Evolutionary conservation across 2,329 filamentous ascomycete genomes (phyloP).

Genomic region (Fusarium humuli): DNA sequence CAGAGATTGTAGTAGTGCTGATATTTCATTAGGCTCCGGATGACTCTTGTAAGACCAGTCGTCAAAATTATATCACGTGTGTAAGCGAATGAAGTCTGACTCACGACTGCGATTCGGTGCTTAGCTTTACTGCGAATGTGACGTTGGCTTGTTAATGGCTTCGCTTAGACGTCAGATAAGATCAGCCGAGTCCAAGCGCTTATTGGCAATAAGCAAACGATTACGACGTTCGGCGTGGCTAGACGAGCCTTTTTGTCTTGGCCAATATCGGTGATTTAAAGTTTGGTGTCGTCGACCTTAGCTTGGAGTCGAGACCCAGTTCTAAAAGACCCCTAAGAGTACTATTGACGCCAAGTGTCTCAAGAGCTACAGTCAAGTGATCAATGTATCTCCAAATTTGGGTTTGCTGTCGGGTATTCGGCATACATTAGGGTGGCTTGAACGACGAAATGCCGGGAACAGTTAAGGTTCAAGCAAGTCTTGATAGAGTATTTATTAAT

Average conservation of each 20-base stretch:
- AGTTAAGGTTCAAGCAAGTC: background rate
- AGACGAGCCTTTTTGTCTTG: background rate
- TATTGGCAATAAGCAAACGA: background rate
- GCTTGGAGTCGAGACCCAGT: background rate
- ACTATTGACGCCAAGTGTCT: background rate
- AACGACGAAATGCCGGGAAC: background rate
- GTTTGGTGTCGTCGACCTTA: background rate
- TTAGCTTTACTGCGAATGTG: background rate
- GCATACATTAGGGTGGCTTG: background rate
- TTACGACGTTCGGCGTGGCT: background rate
- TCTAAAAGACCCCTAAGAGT: fast-evolving
- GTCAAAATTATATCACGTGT: background rate
- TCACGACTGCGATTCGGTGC: conserved; percentile 1
- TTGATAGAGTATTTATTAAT: background rate
- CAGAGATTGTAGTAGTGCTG: fast-evolving
- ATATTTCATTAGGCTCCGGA: fast-evolving
- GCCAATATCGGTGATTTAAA: background rate
- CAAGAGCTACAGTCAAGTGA: background rate
- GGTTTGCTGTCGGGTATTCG: background rate
- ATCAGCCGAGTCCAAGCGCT: background rate
- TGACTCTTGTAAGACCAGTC: fast-evolving
- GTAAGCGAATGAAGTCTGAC: background rate
- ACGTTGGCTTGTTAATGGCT: background rate
- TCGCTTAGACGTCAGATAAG: background rate
- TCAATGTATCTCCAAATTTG: background rate